Base-by-base conservation (phyloP, 2,329 filamentous ascomycete genomes). In the Passalora sequoiae region DNA sequence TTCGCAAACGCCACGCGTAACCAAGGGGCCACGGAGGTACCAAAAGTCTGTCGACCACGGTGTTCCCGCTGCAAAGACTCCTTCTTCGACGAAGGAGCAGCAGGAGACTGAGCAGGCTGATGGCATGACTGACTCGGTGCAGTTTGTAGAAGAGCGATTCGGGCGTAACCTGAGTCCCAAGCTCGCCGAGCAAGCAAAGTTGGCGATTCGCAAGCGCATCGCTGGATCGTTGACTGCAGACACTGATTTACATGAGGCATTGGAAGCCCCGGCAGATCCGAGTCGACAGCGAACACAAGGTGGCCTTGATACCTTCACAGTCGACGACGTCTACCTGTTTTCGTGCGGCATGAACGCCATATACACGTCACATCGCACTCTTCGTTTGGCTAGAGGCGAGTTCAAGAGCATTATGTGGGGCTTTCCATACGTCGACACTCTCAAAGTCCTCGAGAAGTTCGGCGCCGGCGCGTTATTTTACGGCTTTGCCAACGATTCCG, bases 381-480 rank as follows among this genome's bases (percentile, higher is more conserved):
- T 96, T 38, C 70, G 91, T 50, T 70, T 72, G 39, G 74, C 79
- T 1, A 78, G 82, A 27, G 80, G 81, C 3, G 69, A 74, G 6
- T 61, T 78, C 47, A 85, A 86, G 66, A 94, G 88, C 64, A 81
- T 98, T 60, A 89, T 84, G 59, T 96, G 88, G 60, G 92, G 92
- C n/a, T 98, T 98, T 57, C 89, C 92, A 0, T 98, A 98, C 57
- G 87, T 96, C 40, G 92, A 98, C 66, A 96, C 92, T 0, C 75
- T 97, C 42, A 98, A 98, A 64, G 87, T 96, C 38, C 71, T 97
- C 4, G 75, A 97, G 63, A 98, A 97, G 64, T 97, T 94, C 64
- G 92, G 91, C 0, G 85, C 89, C 0, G 91, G 91, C 1, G 89
- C 84, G 47, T 64, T 84, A 2, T 97, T 97, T 62, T 96, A 94